Evolutionary conservation across 2,329 filamentous ascomycete genomes (phyloP), one percentile per base, ranked within the genome.

Genomic region (Claviceps pazoutovae): DNA sequence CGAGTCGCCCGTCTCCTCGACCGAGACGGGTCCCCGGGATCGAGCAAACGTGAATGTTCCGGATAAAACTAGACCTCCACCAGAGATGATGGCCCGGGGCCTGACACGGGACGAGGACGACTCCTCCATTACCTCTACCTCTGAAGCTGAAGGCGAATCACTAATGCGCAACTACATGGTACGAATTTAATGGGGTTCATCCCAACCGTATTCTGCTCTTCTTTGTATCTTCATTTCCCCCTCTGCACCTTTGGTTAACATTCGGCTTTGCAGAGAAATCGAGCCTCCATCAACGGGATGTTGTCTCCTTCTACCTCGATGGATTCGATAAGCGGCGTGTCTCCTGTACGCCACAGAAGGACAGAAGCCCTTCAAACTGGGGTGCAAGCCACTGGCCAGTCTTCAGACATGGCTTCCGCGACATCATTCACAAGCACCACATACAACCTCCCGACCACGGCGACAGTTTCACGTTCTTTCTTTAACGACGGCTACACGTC

Each of bases 231-330:
- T 45, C 16, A 3, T 11, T 45, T 3, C n/a, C 16, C n/a, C 3
- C 38, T 41, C 38, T 41, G 38, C 17, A 41, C 8, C 38, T 16
- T 41, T 41, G 9, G 30, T 41, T 17, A n/a, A 41, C 6, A 34
- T 46, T 34, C 14, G 43, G n/a, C 9, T 21, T 44, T 11, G 4
- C 44, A 81, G 74, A 77, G 79, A 55, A 77, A 78, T 56, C 84
- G 84, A 56, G 79, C 80, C 43, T 86, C 85, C 13, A 79, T 79
- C 48, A 68, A 78, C 53, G 82, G 86, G 52, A 84, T 82, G 34
- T 74, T 95, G 46, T 95, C 89, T 21, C 88, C 89, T 14, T 87
- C 88, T 19, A 86, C 86, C 1, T 96, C 90, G 1, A 88, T 94
- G 83, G 89, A 95, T 62, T 95, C 90, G 0, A 83, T 95, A 57